Conservation (phyloP, 2,329 filamentous ascomycete genomes). For the Curvularia sp. region DNA sequence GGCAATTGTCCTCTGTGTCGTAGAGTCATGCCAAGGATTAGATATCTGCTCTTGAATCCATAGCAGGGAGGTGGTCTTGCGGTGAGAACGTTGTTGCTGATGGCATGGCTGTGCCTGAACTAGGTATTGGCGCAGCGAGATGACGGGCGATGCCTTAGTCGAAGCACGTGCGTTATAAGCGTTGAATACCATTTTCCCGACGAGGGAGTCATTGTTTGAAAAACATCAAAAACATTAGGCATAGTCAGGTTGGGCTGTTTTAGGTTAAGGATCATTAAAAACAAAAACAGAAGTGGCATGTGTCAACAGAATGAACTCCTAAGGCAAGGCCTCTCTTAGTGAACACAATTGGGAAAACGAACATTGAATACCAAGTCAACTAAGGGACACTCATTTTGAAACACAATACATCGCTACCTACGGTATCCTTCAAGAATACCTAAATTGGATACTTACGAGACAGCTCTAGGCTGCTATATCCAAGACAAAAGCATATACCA, state of each 20-base stretch:
- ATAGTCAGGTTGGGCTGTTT: background rate
- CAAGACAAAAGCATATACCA: background rate
- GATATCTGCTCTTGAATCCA: background rate
- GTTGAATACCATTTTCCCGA: background rate
- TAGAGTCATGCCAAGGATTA: background rate
- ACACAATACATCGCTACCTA: background rate
- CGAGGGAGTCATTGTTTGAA: background rate
- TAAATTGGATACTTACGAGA: background rate
- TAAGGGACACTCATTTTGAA: background rate
- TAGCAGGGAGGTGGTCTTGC: background rate
- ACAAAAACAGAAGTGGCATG: background rate
- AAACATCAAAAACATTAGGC: background rate
- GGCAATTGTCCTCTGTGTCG: background rate
- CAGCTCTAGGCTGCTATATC: background rate
- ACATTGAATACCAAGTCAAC: background rate
- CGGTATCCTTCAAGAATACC: background rate
- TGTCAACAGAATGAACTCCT: background rate
- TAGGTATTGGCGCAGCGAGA: conserved; percentile 2
- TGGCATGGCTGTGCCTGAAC: background rate
- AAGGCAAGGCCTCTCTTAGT: background rate
- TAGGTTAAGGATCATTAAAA: background rate
- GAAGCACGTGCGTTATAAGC: background rate
- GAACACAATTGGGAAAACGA: background rate
- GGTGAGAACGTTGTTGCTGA: background rate
- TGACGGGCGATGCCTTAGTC: conserved; percentile 8